Evolutionary conservation across 2,329 filamentous ascomycete genomes (phyloP), one percentile per base, ranked within the genome.

Genomic region (Aureobasidium lini): DNA sequence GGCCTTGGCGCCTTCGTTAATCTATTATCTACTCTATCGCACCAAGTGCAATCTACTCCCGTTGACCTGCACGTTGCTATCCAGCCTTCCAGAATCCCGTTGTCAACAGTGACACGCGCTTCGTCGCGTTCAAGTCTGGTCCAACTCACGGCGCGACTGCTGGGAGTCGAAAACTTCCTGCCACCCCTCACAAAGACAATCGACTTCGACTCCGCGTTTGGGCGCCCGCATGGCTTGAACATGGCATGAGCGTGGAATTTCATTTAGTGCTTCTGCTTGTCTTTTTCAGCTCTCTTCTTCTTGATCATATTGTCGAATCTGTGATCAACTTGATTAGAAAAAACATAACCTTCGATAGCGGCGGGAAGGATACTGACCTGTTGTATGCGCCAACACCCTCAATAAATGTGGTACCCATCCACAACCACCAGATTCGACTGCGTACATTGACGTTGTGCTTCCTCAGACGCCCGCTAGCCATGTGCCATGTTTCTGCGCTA

Each of bases 401-500:
- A 10, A 84, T 70, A 47, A 82, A 76, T 57, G 72, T 75, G 47
- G 75, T 77, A 2, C 68, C 68, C n/a, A 78, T 66, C 83, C 83
- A 86, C 32, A 68, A 66, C 75, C 78, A 81, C 77, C 79, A 86
- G 15, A 80, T 57, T 6, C 64, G 62, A 50, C 77, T 78, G 23
- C 77, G 69, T 40, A 75, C 62, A 29, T 75, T 76, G 52, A 85
- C 76, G n/a, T 77, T 77, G 70, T 84, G 76, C 62, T 70, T 79
- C 58, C 69, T 70, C 69, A 85, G 67, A 63, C 77, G 76, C 57
- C 66, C 72, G 11, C 70, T 63, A 6, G 72, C 72, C 70, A 85
- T 75, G 28, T 73, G 60, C 46, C 73, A 73, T n/a, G 79, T 73
- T 76, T 96, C 93, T 3, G 72, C 61, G 0, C 78, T 23, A 72